Percentiles rank a stretch among this genome's conserved stretches.
Evolutionary conservation across 352 stramenopile species (phyloP).

Genomic region (Pythium coloratum): DNA sequence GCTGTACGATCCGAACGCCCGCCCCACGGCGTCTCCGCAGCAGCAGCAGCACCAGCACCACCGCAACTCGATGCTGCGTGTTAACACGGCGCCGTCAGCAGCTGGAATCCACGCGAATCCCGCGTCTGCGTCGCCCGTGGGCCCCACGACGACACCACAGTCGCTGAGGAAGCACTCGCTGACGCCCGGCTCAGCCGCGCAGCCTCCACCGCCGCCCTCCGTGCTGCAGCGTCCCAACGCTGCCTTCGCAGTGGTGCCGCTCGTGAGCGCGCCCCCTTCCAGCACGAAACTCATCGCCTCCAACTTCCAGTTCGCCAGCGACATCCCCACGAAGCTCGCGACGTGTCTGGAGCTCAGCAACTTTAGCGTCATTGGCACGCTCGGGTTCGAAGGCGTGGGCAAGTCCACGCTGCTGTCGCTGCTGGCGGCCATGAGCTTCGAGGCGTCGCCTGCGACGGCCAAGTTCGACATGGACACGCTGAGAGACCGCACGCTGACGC

Average conservation of each 20-base stretch:
- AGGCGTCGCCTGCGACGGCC: background rate
- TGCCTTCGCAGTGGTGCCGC: background rate
- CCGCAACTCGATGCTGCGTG: slow-evolving; percentile 11
- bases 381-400: slow-evolving; percentile 68
- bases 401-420: slow-evolving; percentile 76
- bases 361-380: slow-evolving; percentile 64
- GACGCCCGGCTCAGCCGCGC: background rate
- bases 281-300: slow-evolving; percentile 60
- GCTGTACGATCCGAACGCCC: slow-evolving; percentile 11
- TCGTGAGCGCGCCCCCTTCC: slow-evolving; percentile 25
- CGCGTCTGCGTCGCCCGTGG: background rate
- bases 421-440: slow-evolving; percentile 23
- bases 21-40: background rate
- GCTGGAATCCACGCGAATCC: background rate
- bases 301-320: slow-evolving; percentile 58
- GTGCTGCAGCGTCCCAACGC: slow-evolving; percentile 7
- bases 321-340: slow-evolving; percentile 51
- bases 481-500: background rate
- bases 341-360: slow-evolving; percentile 66
- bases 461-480: slow-evolving; percentile 14
- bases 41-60: slow-evolving; percentile 18
- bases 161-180: slow-evolving; percentile 6
- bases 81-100: slow-evolving; percentile 22
- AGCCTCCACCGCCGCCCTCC: background rate
- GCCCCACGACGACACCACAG: slow-evolving; percentile 7